These are phyloP conservation scores for Chaetomium cochliodes DNA, from an alignment of 495 filamentous ascomycete genomes.

Conservation along the genomic window DNA sequence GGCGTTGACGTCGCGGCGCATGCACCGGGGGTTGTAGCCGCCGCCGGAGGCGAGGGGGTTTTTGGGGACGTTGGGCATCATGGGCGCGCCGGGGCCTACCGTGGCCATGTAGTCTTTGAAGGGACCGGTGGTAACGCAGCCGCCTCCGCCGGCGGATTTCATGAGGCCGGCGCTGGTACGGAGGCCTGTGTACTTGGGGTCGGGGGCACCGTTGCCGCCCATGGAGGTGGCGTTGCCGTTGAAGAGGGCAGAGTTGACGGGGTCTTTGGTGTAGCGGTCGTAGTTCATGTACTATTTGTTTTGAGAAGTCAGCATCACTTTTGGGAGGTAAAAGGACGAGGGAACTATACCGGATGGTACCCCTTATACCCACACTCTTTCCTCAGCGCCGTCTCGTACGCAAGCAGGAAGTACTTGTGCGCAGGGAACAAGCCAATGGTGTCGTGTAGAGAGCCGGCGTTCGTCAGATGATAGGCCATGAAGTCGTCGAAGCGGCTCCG, in stretches of 20 bases:
- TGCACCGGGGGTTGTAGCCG: constrained; percentile 43
- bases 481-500: constrained; percentile 56
- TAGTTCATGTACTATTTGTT: too few species aligned
- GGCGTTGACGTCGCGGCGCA: constrained; percentile 53
- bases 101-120: constrained; percentile 42
- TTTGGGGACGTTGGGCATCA: constrained; percentile 32
- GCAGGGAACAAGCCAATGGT: constrained; percentile 58
- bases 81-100: constrained; percentile 37
- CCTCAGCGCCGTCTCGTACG: constrained; percentile 63
- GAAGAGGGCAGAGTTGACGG: constrained; percentile 36
- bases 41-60: constrained; percentile 37
- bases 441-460: constrained; percentile 52
- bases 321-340: background rate
- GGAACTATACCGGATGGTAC: constrained; percentile 26
- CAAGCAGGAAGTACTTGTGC: constrained; percentile 61
- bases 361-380: constrained; percentile 63
- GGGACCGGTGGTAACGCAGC: constrained; percentile 59
- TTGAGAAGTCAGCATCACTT: too few species aligned
- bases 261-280: too few species aligned
- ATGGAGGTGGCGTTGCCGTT: constrained; percentile 41
- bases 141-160: constrained; percentile 54
- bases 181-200: constrained; percentile 36
- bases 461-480: constrained; percentile 48
- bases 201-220: constrained; percentile 38
- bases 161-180: constrained; percentile 37